phyloP scores from a whole-genome alignment of 2,329 filamentous ascomycete genomes.

The Sporothrix brunneoviolacea region DNA sequence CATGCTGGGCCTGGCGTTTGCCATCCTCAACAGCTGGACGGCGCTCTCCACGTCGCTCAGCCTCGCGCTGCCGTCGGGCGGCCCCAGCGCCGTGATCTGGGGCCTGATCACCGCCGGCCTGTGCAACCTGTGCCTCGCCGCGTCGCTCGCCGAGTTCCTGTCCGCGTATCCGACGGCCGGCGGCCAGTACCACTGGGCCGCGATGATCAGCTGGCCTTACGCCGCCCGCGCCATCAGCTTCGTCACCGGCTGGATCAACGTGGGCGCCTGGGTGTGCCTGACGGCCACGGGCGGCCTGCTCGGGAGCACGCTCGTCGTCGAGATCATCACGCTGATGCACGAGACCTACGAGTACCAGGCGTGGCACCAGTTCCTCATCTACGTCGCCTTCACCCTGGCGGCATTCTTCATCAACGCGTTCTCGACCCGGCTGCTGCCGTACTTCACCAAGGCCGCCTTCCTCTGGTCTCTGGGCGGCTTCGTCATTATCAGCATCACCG shows the following conservation, averaged over 20 bases:
- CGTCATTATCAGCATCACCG: constrained; percentile 61
- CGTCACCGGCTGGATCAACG: constrained; percentile 67
- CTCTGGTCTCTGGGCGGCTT: constrained; percentile 66
- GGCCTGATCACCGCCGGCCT: constrained; percentile 56
- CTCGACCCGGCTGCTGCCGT: constrained; percentile 53
- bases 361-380: constrained; percentile 71
- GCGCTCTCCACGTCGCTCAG: constrained; percentile 41
- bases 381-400: constrained; percentile 55
- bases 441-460: constrained; percentile 62
- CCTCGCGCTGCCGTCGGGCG: constrained; percentile 59
- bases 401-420: constrained; percentile 62
- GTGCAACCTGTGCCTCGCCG: constrained; percentile 64
- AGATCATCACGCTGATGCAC: constrained; percentile 56
- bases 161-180: constrained; percentile 55
- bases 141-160: constrained; percentile 64
- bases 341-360: constrained; percentile 48
- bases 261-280: constrained; percentile 64
- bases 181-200: constrained; percentile 68
- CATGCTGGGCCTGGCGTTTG: constrained; percentile 42
- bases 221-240: constrained; percentile 60
- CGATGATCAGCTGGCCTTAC: constrained; percentile 52
- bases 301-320: constrained; percentile 59
- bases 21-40: constrained; percentile 45
- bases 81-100: constrained; percentile 64
- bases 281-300: constrained; percentile 63